These are phyloP conservation scores for Rhynchospora breviuscula DNA, from an alignment of 176 grass and related monocot species.

Conservation along the genomic window DNA sequence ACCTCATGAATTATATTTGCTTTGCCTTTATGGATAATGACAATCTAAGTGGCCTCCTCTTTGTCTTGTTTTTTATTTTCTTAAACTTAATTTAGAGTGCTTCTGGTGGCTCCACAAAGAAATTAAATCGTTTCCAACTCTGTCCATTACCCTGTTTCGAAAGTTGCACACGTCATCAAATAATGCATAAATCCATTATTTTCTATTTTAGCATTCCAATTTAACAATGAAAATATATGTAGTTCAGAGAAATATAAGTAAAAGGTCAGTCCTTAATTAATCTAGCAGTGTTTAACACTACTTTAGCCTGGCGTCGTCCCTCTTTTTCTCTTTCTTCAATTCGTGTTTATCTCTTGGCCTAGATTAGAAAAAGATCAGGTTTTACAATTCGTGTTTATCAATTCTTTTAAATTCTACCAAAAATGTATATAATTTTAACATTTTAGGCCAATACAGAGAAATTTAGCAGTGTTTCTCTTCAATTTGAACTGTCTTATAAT, in stretches of 20 bases:
- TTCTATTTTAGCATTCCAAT: not conserved
- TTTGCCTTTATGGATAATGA: slow-evolving; percentile 8
- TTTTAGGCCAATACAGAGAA: too few species aligned
- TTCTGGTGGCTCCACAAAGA: not conserved
- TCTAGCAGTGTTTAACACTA: too few species aligned
- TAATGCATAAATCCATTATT: not conserved
- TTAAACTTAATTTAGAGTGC: not conserved
- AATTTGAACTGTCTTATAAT: too few species aligned
- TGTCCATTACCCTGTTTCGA: not conserved
- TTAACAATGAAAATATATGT: not conserved
- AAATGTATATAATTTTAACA: too few species aligned
- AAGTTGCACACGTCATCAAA: not conserved
- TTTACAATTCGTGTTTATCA: too few species aligned
- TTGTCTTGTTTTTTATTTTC: slow-evolving; percentile 5
- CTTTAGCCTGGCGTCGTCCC: too few species aligned
- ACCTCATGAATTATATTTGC: not conserved
- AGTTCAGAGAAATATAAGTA: not conserved
- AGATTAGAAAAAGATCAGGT: too few species aligned
- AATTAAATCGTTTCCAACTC: not conserved
- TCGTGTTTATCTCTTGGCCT: too few species aligned
- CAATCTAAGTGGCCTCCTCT: slow-evolving; percentile 19
- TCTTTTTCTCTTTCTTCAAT: too few species aligned
- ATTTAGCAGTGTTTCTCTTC: too few species aligned
- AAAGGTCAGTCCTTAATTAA: not conserved
- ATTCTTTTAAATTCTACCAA: too few species aligned